Percentiles rank a stretch among this genome's conserved stretches.
These are phyloP conservation scores for Chytriomyces confervae DNA, from an alignment of 192 early-diverging fungal species.

Conservation along the genomic window DNA sequence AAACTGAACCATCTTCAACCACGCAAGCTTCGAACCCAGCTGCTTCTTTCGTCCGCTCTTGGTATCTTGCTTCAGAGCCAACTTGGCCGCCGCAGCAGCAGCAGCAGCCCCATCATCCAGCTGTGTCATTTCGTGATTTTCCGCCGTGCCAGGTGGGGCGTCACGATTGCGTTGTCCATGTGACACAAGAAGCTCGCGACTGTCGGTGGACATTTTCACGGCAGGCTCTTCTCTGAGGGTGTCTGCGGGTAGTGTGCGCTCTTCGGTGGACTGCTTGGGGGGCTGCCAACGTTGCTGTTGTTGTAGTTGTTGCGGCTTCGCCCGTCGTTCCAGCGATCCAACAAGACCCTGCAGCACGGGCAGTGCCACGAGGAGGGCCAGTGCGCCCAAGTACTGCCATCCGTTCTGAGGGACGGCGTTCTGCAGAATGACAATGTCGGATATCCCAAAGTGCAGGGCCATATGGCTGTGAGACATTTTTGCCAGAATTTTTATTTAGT, in stretches of 20 bases:
- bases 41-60: not conserved
- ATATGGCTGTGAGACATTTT: constrained; percentile 34
- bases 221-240: not conserved
- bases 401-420: constrained; percentile 60
- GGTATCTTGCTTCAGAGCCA: not conserved
- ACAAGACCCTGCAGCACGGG: constrained; percentile 54
- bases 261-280: not conserved
- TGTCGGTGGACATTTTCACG: no score
- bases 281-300: not conserved
- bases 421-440: constrained; percentile 68
- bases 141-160: not conserved
- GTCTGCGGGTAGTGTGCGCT: not conserved
- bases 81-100: not conserved
- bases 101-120: not conserved
- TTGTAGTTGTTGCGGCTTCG: not conserved
- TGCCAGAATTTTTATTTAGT: no score
- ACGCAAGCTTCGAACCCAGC: not conserved
- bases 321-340: not conserved
- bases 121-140: not conserved
- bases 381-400: constrained; percentile 57
- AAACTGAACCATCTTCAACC: not conserved
- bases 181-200: not conserved
- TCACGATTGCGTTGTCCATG: not conserved
- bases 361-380: constrained; percentile 58
- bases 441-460: constrained; percentile 67